phyloP scores from a whole-genome alignment of 2,329 filamentous ascomycete species.

The Ophiobolus disseminans region DNA sequence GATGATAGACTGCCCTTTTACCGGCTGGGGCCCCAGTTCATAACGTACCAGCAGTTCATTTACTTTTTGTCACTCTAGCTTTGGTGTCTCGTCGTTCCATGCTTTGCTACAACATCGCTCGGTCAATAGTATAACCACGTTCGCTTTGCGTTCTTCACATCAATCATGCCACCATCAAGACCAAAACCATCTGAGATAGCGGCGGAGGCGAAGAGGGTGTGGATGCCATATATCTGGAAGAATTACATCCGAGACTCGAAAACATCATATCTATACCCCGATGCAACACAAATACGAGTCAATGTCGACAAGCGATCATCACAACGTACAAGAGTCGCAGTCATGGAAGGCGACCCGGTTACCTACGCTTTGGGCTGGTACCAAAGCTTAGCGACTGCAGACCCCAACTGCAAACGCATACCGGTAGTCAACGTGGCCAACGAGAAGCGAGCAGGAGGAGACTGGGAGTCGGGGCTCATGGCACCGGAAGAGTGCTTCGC shows the following conservation, averaged over 20 bases:
- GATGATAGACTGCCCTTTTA: slow-evolving; percentile 39
- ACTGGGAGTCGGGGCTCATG: slow-evolving; percentile 73
- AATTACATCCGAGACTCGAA: slow-evolving; percentile 63
- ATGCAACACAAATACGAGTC: slow-evolving; percentile 48
- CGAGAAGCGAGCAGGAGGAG: slow-evolving; percentile 77
- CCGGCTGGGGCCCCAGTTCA: slow-evolving; percentile 19
- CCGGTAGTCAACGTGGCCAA: slow-evolving; percentile 77
- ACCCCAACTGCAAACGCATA: slow-evolving; percentile 51
- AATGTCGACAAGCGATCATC: slow-evolving; percentile 56
- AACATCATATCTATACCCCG: slow-evolving; percentile 65
- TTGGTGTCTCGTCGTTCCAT: slow-evolving; percentile 14
- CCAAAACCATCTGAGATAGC: slow-evolving; percentile 74
- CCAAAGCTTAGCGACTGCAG: slow-evolving; percentile 41
- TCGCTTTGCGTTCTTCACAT: slow-evolving; percentile 6
- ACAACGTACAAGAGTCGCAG: slow-evolving; percentile 52
- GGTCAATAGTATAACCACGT: slow-evolving; percentile 6
- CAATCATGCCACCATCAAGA: slow-evolving; percentile 63
- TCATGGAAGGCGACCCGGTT: slow-evolving; percentile 55
- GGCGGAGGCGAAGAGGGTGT: slow-evolving; percentile 73
- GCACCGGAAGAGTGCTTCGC: slow-evolving; percentile 77
- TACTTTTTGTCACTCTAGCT: slow-evolving; percentile 14
- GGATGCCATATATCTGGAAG: slow-evolving; percentile 69
- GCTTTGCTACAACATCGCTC: slow-evolving; percentile 9
- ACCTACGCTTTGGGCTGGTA: slow-evolving; percentile 67
- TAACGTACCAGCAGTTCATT: slow-evolving; percentile 12